Evolutionary conservation across 2,329 filamentous ascomycete species (phyloP), one percentile per base, ranked within the genome.

Genomic region (Fusarium decemcellulare): DNA sequence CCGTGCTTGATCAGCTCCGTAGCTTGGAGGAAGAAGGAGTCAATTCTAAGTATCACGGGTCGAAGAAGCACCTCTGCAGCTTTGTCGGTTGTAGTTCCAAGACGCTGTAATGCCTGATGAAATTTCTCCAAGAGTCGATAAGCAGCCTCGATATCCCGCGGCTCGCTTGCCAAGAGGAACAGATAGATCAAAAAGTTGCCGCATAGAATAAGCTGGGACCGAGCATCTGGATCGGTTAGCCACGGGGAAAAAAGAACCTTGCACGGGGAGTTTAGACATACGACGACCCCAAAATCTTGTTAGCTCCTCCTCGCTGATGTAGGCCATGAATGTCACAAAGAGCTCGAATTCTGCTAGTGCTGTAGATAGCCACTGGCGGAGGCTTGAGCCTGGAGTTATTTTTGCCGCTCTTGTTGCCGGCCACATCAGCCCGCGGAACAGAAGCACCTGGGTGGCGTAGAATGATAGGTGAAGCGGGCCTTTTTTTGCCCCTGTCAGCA

Each of bases 151-250:
- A 81, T 76, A 50, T 82, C 76, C 5, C 63, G 61, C 4, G 72
- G 72, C 8, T 79, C 76, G 0, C 81, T 79, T 1, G 83, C 82
- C 5, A 84, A 74, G 2, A 85, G 76, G 50, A 85, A 85, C 0
- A 85, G 76, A 62, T 84, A 84, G 29, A 85, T 83, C 50, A 85
- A 76, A 54, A 85, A 85, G 66, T 85, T 85, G 15, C 83, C 82
- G 39, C 81, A 83, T 0, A 84, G 74, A 5, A 85, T 84, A 1
- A 85, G 72, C 59, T 85, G 83, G 8, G 82, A 83, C 14, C 83
- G 79, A 18, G 71, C 75, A 61, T 79, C 77, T 76, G 8, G 8
- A 3, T 34, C 30, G 36, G 55, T 70, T 16, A 72, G 57, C 40
- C 7, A 11, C 32, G 30, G 36, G 30, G 40, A 9, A 6, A 12